A percentile compares a stretch with the other conserved stretches of the same genome.
These are phyloP conservation scores for Wakefieldia striispora DNA, from an alignment of 768 basidiomycete genomes.

Conservation along the genomic window DNA sequence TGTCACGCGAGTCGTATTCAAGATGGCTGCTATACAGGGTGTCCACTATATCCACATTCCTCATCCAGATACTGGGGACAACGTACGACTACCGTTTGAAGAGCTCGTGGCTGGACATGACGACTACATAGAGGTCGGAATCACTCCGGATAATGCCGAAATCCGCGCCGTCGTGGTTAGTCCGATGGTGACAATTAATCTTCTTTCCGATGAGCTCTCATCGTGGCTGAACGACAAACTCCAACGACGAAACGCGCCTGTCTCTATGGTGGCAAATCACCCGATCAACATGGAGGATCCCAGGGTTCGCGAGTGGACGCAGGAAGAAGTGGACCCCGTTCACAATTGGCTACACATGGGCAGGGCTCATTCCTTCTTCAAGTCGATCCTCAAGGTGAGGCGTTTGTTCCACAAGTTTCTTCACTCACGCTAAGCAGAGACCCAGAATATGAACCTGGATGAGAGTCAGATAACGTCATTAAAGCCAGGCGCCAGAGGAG, in stretches of 20 bases:
- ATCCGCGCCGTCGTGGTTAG: slow-evolving; percentile 15
- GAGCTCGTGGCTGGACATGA: slow-evolving; percentile 21
- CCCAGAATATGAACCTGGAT: slow-evolving; percentile 18
- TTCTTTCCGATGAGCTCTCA: slow-evolving; percentile 36
- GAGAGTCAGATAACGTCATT: slow-evolving; percentile 13
- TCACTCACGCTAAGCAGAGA: neutral
- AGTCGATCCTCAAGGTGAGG: slow-evolving; percentile 28
- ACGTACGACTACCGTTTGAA: slow-evolving; percentile 21
- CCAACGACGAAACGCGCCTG: slow-evolving; percentile 18
- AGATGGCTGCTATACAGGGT: slow-evolving; percentile 13
- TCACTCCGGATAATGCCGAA: slow-evolving; percentile 15
- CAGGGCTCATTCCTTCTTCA: slow-evolving; percentile 24
- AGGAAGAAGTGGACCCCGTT: slow-evolving; percentile 35
- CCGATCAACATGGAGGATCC: slow-evolving; percentile 32
- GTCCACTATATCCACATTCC: slow-evolving; percentile 28
- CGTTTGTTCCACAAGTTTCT: neutral
- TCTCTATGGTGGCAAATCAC: slow-evolving; percentile 17
- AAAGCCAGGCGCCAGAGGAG: slow-evolving; percentile 4
- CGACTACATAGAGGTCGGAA: slow-evolving; percentile 20
- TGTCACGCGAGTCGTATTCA: neutral
- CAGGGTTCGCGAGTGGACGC: slow-evolving; percentile 41
- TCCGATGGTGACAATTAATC: slow-evolving; percentile 20
- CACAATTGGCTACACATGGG: slow-evolving; percentile 38
- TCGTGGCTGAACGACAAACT: slow-evolving; percentile 30
- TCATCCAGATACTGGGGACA: slow-evolving; percentile 15